Evolutionary conservation across 2,329 filamentous ascomycete genomes (phyloP), one percentile per base, ranked within the genome.

Genomic region (Venturia pyrina): DNA sequence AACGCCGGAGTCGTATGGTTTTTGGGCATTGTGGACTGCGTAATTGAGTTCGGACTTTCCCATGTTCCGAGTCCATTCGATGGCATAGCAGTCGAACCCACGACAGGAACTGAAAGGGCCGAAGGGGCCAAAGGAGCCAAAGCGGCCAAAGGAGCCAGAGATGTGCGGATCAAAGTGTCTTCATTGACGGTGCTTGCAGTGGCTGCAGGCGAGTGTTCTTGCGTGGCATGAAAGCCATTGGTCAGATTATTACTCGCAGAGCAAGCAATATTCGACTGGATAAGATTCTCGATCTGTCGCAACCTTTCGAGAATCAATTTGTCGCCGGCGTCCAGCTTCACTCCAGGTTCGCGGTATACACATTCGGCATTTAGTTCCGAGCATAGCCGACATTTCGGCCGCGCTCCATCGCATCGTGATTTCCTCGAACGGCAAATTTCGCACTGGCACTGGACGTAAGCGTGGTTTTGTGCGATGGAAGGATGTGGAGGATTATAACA

Each of bases 21-120:
- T 75, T 91, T 93, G 28, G 90, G 90, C 89, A 93, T 93, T 34
- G 89, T 91, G 2, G 89, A 92, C 69, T 93, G 91, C 74, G 91
- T 93, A 10, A 59, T 59, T 71, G 68, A 81, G 72, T 71, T 81
- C 73, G 72, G 81, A 65, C 81, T 85, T 28, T 81, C 84, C 89
- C 89, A 92, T 3, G 89, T 90, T 6, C 88, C 89, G 68, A 92
- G 81, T 5, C 89, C 89, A 66, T 78, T 78, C 66, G 77, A 71
- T 19, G 77, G 71, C 69, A 78, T 73, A 40, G 74, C 74, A 64
- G 75, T 69, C 66, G 71, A 72, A 65, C 73, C 69, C 73, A 64
- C 74, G 72, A 65, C 74, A 74, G 68, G 73, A 74, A 70, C 74
- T 76, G 65, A 32, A 48, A 44, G 62, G 15, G 62, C 62, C 34